Evolutionary conservation across 2,329 filamentous ascomycete species (phyloP), one percentile per base, ranked within the genome.

Genomic region (Helotiales sp.): DNA sequence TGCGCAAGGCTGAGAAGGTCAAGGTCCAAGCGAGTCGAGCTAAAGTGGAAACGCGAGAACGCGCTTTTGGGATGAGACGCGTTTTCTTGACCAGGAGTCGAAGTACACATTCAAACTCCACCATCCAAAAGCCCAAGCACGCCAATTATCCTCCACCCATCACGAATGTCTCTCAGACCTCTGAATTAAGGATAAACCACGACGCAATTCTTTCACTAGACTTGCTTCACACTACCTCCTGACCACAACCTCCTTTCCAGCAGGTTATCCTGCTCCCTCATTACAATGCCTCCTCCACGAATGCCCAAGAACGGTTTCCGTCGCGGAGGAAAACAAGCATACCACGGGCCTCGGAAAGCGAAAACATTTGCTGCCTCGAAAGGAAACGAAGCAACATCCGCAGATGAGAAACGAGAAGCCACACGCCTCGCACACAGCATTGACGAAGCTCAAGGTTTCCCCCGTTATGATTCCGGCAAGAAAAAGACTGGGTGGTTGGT

Each of bases 361-460:
- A 90, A 90, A 70, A 96, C 91, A 4, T 90, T 98, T 65, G 86
- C 93, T 57, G 86, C 90, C 31, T 87, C 88, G 7, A 85, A 86
- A 25, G 77, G 89, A 49, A 86, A 85, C 54, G 96, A 99, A 78
- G 88, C 84, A 52, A 98, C 92, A 1, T 96, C 93, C 7, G 86
- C 91, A 68, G 91, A 96, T 79, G 95, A 99, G 75, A 96, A 91
- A 74, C 86, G 91, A 76, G 93, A 99, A 76, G 87, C 91, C 34
- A 88, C 87, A 47, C 86, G 86, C 55, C 83, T 96, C 52, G 91
- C 91, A 30, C 86, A 96, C 75, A 84, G 81, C 69, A 97, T 99
- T 71, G 96, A 99, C 77, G 95, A 98, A 77, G 82, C 84, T 61
- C 95, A 98, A 86, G 96, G 95, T 53, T 99, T 99, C 73, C 82